Base-by-base conservation (phyloP, 495 filamentous ascomycete species). In the Penicillium parvum region DNA sequence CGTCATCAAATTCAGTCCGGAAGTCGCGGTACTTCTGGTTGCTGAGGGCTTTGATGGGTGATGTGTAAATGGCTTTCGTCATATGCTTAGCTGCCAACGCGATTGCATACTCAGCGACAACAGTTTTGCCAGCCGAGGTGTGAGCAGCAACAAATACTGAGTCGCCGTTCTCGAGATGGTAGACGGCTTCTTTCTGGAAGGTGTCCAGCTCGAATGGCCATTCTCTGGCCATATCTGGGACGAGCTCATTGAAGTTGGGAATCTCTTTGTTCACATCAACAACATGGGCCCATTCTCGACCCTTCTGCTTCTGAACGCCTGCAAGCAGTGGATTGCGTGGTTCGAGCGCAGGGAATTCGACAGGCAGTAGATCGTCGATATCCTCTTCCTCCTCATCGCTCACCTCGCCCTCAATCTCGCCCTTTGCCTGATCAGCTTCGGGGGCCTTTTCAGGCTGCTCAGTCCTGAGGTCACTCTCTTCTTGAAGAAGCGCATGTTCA, bases 21-120 rank as follows among this genome's bases (percentile, higher is more conserved):
- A 98, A 98, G 60, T 98, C 92, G 40, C 92, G 78, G 63, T 96
- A 98, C 62, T 98, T 98, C 61, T 98, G 92, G 59, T 98, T 98
- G 64, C 90, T 96, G 43, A 98, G 74, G 2, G 92, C 92, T 70
- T 98, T 98, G 71, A 98, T 98, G 2, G 92, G 92, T 4, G 92
- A 98, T 1, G 92, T 98, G 63, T 98, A 98, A 50, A 98, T 96
- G 20, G 92, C 90, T 49, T 98, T 98, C 19, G 92, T 98, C 92
- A 96, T 97, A 60, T 97, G 92, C 53, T 90, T 94, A 4, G 85
- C 85, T 18, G 92, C 92, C 50, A 98, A 69, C 3, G 94, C 89
- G 65, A 98, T 98, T 18, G 89, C 92, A 65, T 98, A 98, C 57
- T 98, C 92, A 16, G 92, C 92, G 5, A 98, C 92, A 1, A 97